Percentiles rank a stretch among this genome's conserved stretches.
phyloP scores from a whole-genome alignment of 2,329 filamentous ascomycete genomes.

The Scytalidium lignicola region DNA sequence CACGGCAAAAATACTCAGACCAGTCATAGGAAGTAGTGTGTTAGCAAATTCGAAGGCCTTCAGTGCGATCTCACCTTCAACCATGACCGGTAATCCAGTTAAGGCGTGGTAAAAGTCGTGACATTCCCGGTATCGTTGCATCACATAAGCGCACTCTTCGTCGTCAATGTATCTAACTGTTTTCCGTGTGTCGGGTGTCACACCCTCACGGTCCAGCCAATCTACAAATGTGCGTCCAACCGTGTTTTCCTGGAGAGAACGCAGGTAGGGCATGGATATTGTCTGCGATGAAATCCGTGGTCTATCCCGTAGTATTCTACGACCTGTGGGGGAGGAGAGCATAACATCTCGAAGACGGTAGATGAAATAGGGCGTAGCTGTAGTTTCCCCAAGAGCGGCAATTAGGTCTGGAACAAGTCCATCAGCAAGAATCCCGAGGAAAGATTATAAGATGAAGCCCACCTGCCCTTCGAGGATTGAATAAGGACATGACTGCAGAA shows the following conservation, averaged over 20 bases:
- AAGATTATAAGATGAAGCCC: constrained; percentile 15
- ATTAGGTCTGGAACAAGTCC: constrained; percentile 67
- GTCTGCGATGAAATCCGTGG: constrained; percentile 78
- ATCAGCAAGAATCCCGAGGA: constrained; percentile 3
- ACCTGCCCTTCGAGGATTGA: constrained; percentile 79
- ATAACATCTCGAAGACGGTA: constrained; percentile 86
- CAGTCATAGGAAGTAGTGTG: constrained; percentile 92
- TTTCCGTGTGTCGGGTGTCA: constrained; percentile 83
- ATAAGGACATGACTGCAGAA: constrained; percentile 55
- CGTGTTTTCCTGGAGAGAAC: constrained; percentile 63
- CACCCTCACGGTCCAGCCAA: constrained; percentile 93
- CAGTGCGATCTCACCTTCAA: constrained; percentile 96
- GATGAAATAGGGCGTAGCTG: constrained; percentile 92
- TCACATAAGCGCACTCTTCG: constrained; percentile 93
- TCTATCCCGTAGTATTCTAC: constrained; percentile 83
- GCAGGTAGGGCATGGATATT: constrained; percentile 61
- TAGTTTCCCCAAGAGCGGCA: constrained; percentile 88
- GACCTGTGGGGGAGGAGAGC: constrained; percentile 77
- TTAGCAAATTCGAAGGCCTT: constrained; percentile 98
- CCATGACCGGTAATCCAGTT: constrained; percentile 81
- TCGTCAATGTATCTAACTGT: constrained; percentile 88
- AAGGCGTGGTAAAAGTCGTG: constrained; percentile 98
- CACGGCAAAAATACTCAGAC: constrained; percentile 71
- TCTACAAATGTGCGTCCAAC: constrained; percentile 78
- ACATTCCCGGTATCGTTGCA: constrained; percentile 95